These are phyloP conservation scores for Penicillium verhagenii DNA, from an alignment of 495 filamentous ascomycete genomes.

Conservation along the genomic window DNA sequence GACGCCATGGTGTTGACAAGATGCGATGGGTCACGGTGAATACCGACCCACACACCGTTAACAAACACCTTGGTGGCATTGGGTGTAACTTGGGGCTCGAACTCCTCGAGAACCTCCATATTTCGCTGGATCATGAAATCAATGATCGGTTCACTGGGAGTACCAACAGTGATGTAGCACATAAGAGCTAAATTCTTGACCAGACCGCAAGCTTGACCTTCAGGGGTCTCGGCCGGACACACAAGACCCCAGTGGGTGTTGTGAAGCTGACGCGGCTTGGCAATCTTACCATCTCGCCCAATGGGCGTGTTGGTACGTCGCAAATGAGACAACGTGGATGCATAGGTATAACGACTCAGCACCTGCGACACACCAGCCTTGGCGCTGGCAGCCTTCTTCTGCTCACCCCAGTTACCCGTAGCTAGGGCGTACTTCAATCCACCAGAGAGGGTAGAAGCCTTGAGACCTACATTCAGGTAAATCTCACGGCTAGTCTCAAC, in stretches of 20 bases:
- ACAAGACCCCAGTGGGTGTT: constrained; percentile 99
- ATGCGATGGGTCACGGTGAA: constrained; percentile 75
- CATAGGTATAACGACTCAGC: constrained; percentile 95
- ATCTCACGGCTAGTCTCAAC: constrained; percentile 87
- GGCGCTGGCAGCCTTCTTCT: constrained; percentile 92
- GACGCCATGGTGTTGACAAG: constrained; percentile 74
- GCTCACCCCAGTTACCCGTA: constrained; percentile 99
- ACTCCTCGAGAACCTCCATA: constrained; percentile 97
- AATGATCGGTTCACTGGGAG: constrained; percentile 81
- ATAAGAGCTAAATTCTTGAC: constrained; percentile 98
- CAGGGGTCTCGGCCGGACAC: constrained; percentile 95
- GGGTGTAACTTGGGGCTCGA: constrained; percentile 82
- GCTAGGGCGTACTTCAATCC: constrained; percentile 94
- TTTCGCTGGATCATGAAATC: constrained; percentile 92
- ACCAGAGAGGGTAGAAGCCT: constrained; percentile 85
- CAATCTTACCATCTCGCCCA: constrained; percentile 95
- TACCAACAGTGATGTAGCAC: constrained; percentile 95
- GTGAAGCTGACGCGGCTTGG: constrained; percentile 95
- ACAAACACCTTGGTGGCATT: constrained; percentile 97
- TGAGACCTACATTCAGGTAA: constrained; percentile 83
- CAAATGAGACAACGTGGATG: constrained; percentile 94
- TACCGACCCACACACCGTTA: constrained; percentile 95
- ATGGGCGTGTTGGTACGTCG: constrained; percentile 97
- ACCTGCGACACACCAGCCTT: constrained; percentile 98
- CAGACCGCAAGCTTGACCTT: constrained; percentile 96